Evolutionary conservation across 495 filamentous ascomycete species (phyloP).

Genomic region (Schizothecium vesticola): DNA sequence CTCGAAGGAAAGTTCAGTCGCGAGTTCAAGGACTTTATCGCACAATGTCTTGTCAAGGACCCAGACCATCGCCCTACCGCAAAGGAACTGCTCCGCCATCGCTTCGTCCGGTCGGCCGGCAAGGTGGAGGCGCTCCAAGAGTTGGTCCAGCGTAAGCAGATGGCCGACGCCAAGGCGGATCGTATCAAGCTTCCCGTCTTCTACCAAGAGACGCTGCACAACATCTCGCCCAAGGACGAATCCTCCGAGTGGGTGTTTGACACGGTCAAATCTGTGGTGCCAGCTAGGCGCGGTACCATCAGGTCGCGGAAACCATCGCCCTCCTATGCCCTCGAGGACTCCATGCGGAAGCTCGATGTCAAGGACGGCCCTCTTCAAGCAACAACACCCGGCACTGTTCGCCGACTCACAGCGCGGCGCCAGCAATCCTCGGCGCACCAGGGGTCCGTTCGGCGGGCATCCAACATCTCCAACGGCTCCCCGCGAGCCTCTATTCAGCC

Average conservation of each 20-base stretch:
- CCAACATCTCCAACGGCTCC: slow-evolving; percentile 40
- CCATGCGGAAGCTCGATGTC: slow-evolving; percentile 55
- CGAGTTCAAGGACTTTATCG: slow-evolving; percentile 90
- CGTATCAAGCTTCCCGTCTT: slow-evolving; percentile 60
- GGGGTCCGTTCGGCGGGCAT: slow-evolving; percentile 27
- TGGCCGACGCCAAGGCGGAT: slow-evolving; percentile 65
- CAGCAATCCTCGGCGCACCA: slow-evolving; percentile 47
- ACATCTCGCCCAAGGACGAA: slow-evolving; percentile 61
- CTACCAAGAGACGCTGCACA: slow-evolving; percentile 86
- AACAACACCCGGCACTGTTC: slow-evolving; percentile 47
- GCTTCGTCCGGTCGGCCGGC: slow-evolving; percentile 80
- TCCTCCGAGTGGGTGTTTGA: slow-evolving; percentile 97
- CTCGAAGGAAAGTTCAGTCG: slow-evolving; percentile 84
- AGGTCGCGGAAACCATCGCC: slow-evolving; percentile 51
- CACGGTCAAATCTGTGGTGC: slow-evolving; percentile 65
- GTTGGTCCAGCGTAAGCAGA: slow-evolving; percentile 76
- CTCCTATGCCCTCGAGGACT: slow-evolving; percentile 48
- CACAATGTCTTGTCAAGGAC: slow-evolving; percentile 85
- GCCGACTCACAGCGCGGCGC: slow-evolving; percentile 45
- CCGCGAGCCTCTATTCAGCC: slow-evolving; percentile 49
- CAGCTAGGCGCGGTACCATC: slow-evolving; percentile 36
- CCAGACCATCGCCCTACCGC: slow-evolving; percentile 77
- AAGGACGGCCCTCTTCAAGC: slow-evolving; percentile 51
- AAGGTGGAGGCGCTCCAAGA: slow-evolving; percentile 82
- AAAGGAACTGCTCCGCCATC: slow-evolving; percentile 83